These are phyloP conservation scores for Helicocarpus griseus DNA, from an alignment of 2,329 filamentous ascomycete species.

Conservation along the genomic window DNA sequence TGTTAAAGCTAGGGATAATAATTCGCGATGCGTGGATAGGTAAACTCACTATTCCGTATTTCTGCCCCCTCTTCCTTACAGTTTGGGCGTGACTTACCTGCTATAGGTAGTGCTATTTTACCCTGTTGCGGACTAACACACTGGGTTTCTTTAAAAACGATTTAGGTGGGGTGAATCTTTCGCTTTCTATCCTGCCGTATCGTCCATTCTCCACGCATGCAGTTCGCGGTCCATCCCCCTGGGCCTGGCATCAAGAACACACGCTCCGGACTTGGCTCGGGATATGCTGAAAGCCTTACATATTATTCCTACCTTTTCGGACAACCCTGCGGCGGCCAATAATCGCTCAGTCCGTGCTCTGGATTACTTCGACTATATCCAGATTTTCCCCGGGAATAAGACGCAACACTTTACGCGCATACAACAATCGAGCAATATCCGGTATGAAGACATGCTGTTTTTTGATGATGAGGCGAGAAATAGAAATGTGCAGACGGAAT, in stretches of 20 bases:
- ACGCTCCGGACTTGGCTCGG: constrained; percentile 66
- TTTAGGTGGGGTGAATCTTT: constrained; percentile 53
- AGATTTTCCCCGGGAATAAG: constrained; percentile 68
- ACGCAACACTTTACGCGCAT: constrained; percentile 73
- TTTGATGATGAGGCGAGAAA: constrained; percentile 91
- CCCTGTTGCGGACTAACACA: neutral
- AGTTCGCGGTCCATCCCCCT: constrained; percentile 46
- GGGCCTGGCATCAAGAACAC: constrained; percentile 71
- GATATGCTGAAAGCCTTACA: constrained; percentile 71
- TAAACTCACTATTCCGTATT: constrained; percentile 14
- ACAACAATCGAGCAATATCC: constrained; percentile 58
- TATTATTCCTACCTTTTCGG: constrained; percentile 39
- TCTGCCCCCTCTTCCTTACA: neutral
- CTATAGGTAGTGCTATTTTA: neutral
- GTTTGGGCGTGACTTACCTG: neutral
- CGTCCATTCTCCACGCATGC: constrained; percentile 55
- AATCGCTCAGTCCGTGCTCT: constrained; percentile 41
- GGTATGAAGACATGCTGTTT: constrained; percentile 81
- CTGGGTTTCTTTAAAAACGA: constrained; percentile 1
- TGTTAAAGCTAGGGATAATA: constrained; percentile 51
- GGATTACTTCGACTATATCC: constrained; percentile 47
- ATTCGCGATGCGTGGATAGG: constrained; percentile 36
- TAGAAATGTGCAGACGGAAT: constrained; percentile 59
- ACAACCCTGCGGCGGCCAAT: constrained; percentile 26
- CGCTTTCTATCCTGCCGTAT: constrained; percentile 61